Conservation (phyloP, 2,329 filamentous ascomycete species). For the Phialemonium atrogriseum region DNA sequence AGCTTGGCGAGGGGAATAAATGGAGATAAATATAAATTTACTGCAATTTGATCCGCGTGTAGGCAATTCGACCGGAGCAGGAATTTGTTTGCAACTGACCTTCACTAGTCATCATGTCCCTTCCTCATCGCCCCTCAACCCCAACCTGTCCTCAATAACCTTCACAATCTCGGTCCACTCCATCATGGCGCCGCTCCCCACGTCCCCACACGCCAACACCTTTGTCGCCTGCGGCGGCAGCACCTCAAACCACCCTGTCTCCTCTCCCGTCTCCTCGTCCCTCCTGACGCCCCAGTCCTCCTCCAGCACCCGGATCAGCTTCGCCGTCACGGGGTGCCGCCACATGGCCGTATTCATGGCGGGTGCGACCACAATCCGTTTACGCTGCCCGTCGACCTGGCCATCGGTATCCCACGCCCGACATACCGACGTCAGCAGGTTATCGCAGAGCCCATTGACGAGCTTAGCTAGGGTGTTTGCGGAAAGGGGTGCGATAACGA, state of each 20-base stretch:
- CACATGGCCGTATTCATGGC: conserved; percentile 93
- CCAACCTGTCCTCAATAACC: conserved; percentile 1
- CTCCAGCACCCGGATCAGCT: conserved; percentile 61
- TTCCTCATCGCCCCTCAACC: too few relatives aligned
- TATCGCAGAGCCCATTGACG: conserved; percentile 67
- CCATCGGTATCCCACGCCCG: conserved; percentile 97
- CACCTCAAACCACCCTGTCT: conserved; percentile 2
- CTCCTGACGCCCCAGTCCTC: conserved; percentile 60
- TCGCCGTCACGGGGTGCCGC: conserved; percentile 70
- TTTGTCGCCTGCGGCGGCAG: conserved; percentile 2
- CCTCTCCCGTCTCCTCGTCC: neutral
- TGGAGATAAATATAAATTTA: too few relatives aligned
- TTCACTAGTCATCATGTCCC: too few relatives aligned
- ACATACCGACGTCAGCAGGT: conserved; percentile 64
- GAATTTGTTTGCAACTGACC: too few relatives aligned
- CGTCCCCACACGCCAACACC: conserved; percentile 2
- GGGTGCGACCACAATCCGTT: conserved; percentile 40
- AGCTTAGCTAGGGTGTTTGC: conserved; percentile 87
- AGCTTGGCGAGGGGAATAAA: too few relatives aligned
- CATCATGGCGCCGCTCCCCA: conserved; percentile 1
- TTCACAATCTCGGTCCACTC: conserved; percentile 3
- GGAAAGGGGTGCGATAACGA: conserved; percentile 15
- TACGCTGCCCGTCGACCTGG: too few relatives aligned
- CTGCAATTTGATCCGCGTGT: too few relatives aligned
- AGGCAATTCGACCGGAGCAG: too few relatives aligned